Conservation (phyloP, 1,139 yeast species). For the Kazachstania sp. region DNA sequence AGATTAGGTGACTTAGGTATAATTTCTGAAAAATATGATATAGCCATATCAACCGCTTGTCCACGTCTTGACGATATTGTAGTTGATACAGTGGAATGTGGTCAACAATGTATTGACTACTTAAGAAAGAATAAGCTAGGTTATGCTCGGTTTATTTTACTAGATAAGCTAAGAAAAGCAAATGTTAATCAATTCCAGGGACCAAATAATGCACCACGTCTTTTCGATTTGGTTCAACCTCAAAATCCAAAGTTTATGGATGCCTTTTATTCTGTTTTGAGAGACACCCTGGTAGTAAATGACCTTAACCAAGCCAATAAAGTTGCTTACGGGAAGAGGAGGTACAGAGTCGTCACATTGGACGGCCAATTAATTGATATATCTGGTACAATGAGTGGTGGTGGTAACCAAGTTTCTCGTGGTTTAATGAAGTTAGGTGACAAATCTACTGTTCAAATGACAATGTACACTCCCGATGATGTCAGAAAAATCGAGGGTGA, state of each 20-base stretch:
- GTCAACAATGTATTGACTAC: slow-evolving; percentile 84
- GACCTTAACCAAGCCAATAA: slow-evolving; percentile 72
- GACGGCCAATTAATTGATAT: slow-evolving; percentile 90
- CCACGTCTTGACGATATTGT: slow-evolving; percentile 88
- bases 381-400: slow-evolving; percentile 98
- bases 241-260: slow-evolving; percentile 62
- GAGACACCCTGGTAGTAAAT: slow-evolving; percentile 79
- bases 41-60: slow-evolving; percentile 92
- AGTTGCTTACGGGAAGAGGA: slow-evolving; percentile 77
- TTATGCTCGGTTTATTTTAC: slow-evolving; percentile 76
- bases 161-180: slow-evolving; percentile 63
- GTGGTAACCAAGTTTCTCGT: slow-evolving; percentile 59
- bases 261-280: slow-evolving; percentile 81
- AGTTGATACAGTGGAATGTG: slow-evolving; percentile 88
- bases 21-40: slow-evolving; percentile 80
- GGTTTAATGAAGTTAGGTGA: slow-evolving; percentile 35
- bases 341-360: slow-evolving; percentile 84
- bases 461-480: slow-evolving; percentile 44
- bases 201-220: slow-evolving; percentile 69
- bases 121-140: slow-evolving; percentile 80
- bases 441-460: slow-evolving; percentile 14
- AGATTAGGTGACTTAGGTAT: slow-evolving; percentile 84
- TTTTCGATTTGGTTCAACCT: slow-evolving; percentile 75
- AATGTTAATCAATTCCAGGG: slow-evolving; percentile 55
- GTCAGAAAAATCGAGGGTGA: slow-evolving; percentile 49